Conservation (phyloP, 2,329 filamentous ascomycete species). For the Cytospora chrysosperma region DNA sequence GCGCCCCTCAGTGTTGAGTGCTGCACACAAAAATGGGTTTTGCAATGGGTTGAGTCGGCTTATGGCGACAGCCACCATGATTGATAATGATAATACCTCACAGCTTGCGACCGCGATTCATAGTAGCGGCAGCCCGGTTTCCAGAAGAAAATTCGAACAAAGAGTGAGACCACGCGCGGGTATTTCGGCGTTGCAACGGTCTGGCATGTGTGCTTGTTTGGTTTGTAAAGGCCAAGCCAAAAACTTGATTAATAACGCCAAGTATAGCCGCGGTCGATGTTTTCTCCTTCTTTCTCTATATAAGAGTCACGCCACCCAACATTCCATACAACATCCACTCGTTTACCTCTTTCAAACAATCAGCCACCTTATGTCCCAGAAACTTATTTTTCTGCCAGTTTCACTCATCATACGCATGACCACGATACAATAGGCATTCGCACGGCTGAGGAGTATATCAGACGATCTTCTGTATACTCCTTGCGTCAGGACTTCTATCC, state of each 20-base stretch:
- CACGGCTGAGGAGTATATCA: constrained; percentile 64
- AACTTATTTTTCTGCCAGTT: constrained; percentile 6
- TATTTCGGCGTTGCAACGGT: not conserved
- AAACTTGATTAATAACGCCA: constrained; percentile 13
- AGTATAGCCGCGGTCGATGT: not conserved
- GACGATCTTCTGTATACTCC: constrained; percentile 59
- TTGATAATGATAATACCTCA: no score
- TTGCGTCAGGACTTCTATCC: constrained; percentile 56
- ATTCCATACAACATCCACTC: not conserved
- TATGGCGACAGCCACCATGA: constrained; percentile 10
- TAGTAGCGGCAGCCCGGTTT: not conserved
- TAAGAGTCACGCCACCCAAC: constrained; percentile 9
- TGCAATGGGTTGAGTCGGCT: constrained; percentile 21
- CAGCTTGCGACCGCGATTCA: not conserved
- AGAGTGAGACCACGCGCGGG: not conserved
- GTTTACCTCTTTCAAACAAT: constrained; percentile 17
- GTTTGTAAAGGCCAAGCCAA: not conserved
- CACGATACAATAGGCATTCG: constrained; percentile 37
- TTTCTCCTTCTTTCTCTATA: constrained; percentile 13
- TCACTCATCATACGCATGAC: constrained; percentile 36
- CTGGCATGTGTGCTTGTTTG: not conserved
- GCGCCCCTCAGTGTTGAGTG: no score
- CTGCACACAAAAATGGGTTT: no score
- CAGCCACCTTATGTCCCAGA: not conserved
- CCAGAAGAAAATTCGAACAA: not conserved